Base-by-base conservation (phyloP, 768 basidiomycete species). In the Xanthoconium stramineum region DNA sequence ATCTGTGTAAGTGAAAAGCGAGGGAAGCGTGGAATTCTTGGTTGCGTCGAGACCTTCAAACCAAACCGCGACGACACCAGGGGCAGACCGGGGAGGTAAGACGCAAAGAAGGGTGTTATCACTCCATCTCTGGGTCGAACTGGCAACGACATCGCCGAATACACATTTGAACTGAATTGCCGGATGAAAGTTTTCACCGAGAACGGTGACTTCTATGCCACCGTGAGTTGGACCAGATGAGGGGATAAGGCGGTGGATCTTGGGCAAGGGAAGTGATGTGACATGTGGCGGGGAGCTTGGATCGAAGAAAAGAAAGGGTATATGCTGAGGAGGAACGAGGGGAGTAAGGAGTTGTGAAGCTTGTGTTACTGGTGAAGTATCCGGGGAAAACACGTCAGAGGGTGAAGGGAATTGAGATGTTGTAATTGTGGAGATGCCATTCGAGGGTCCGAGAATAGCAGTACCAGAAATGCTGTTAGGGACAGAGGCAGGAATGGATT, bases 71-170 rank as follows among this genome's bases (percentile, higher is more conserved):
- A 99, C 97, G 20, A 89, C 83, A 11, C 97, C 97, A 15, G 94
- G 82, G 45, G 80, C 75, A 0, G 88, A 75, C 47, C 87, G 81
- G 0, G 97, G 93, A 11, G 96, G 97, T 40, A 98, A 71, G 44
- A 94, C 73, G 69, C 96, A 98, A 15, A 98, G 91, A 10, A 98
- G 80, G 13, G 94, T 93, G 64, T 91, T 96, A 52, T 93, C 89
- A 67, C 91, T 91, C 91, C 93, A 98, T 39, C 89, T 79, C 63
- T 91, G 89, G 0, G 93, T 95, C 11, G 89, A 89, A 54, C 86
- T 89, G 10, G 95, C 88, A 13, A 81, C 69, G 11, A 85, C 78
- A 62, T 88, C 90, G 28, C 96, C 96, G 71, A 99, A 99, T 3
- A 93, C 75, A 62, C 92, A 91, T 51, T 83, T 83, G 29, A 91